phyloP scores from a whole-genome alignment of 2,329 filamentous ascomycete genomes.

The Arthroderma uncinatum region DNA sequence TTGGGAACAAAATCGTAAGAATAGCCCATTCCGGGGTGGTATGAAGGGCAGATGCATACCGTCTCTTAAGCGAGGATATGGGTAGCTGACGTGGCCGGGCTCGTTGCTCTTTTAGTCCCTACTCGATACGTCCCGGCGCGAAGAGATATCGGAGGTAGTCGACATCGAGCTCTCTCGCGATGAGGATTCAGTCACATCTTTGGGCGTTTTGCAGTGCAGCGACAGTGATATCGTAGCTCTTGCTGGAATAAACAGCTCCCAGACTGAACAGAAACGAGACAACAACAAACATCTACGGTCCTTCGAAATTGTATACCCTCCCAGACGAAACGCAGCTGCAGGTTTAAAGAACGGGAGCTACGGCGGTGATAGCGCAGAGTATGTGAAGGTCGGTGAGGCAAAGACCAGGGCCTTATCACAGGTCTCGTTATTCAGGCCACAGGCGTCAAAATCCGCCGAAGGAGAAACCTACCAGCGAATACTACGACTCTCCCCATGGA shows the following conservation, averaged over 20 bases:
- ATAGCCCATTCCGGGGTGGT: background rate
- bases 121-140: constrained; percentile 56
- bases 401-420: constrained; percentile 35
- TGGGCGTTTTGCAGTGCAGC: constrained; percentile 56
- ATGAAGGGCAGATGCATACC: constrained; percentile 5
- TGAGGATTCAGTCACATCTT: constrained; percentile 79
- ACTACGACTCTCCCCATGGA: constrained; percentile 46
- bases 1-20: constrained; percentile 75
- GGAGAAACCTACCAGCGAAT: constrained; percentile 51
- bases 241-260: constrained; percentile 75
- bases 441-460: constrained; percentile 29
- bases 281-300: constrained; percentile 77
- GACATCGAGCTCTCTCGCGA: constrained; percentile 69
- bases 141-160: constrained; percentile 52
- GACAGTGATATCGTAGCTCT: constrained; percentile 46
- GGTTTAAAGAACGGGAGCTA: constrained; percentile 14
- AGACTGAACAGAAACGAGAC: constrained; percentile 58
- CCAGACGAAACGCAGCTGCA: constrained; percentile 28
- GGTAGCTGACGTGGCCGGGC: background rate
- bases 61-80: background rate
- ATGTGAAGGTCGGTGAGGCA: constrained; percentile 26
- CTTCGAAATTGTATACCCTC: constrained; percentile 52
- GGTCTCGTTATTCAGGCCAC: constrained; percentile 40
- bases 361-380: constrained; percentile 15
- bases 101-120: constrained; percentile 43